phyloP scores from a whole-genome alignment of 805 yeast species.

The Candida pseudoglaebosa region DNA sequence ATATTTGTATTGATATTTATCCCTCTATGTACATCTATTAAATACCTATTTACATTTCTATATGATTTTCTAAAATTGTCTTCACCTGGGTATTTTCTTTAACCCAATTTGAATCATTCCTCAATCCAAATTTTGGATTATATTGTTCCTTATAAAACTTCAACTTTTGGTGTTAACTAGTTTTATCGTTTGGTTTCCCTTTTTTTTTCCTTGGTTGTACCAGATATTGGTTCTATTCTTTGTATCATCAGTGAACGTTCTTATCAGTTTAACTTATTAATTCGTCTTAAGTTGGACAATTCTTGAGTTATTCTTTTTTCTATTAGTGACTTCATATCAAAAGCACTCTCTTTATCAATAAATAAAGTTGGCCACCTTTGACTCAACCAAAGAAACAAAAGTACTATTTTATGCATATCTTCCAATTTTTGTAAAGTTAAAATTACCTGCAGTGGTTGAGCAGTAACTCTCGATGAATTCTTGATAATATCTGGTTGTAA shows the following conservation, averaged over 20 bases:
- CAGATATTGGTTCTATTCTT: too few relatives aligned
- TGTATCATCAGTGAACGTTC: conserved; percentile 49
- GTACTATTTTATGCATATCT: conserved; percentile 60
- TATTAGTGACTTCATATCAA: conserved; percentile 61
- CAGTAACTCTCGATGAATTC: conserved; percentile 16
- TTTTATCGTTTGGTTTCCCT: too few relatives aligned
- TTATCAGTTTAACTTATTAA: conserved; percentile 12
- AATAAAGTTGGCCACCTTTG: conserved; percentile 83
- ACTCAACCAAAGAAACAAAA: conserved; percentile 78
- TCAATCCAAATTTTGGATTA: too few relatives aligned
- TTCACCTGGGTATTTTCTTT: too few relatives aligned
- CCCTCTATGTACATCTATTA: too few relatives aligned
- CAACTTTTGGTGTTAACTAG: too few relatives aligned
- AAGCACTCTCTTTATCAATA: conserved; percentile 71
- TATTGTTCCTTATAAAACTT: too few relatives aligned
- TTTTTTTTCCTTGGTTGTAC: too few relatives aligned
- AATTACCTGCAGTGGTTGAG: conserved; percentile 17
- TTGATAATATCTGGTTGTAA: conserved; percentile 23
- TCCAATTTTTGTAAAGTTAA: conserved; percentile 43
- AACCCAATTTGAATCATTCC: too few relatives aligned
- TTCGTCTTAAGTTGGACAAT: conserved; percentile 27
- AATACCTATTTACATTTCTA: too few relatives aligned
- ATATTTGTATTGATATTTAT: too few relatives aligned
- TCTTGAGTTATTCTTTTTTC: conserved; percentile 59
- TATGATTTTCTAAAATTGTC: too few relatives aligned